These are phyloP conservation scores for Aureobasidium sp. DNA, from an alignment of 2,329 filamentous ascomycete species.

Conservation along the genomic window DNA sequence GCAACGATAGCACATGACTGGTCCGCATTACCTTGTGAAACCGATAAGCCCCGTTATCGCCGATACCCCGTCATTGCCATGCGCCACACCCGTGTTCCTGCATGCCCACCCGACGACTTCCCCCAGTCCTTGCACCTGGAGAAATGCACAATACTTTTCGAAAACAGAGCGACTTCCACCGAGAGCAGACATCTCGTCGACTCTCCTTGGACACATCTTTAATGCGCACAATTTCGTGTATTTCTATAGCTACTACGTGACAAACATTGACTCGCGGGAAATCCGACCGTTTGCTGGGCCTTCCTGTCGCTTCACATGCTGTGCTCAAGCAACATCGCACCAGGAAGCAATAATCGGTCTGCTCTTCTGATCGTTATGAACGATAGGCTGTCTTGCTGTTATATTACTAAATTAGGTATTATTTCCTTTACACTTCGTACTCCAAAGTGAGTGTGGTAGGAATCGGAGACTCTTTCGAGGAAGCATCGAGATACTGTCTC, in stretches of 20 bases:
- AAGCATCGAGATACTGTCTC: conserved; percentile 44
- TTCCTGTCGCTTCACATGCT: too few species aligned
- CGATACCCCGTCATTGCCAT: neutral
- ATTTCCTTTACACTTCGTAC: too few species aligned
- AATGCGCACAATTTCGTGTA: neutral
- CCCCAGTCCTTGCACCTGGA: neutral
- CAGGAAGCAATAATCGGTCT: too few species aligned
- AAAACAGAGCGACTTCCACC: neutral
- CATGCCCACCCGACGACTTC: neutral
- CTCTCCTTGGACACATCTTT: neutral
- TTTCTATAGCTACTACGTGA: neutral
- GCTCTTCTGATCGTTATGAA: too few species aligned
- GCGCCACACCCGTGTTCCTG: conserved; percentile 14
- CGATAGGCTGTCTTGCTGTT: neutral
- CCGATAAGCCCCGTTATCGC: conserved; percentile 3
- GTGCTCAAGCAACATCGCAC: too few species aligned
- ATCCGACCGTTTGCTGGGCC: neutral
- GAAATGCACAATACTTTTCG: neutral
- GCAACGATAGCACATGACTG: conserved; percentile 9
- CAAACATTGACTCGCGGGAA: neutral
- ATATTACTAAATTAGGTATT: neutral
- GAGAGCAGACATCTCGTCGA: neutral
- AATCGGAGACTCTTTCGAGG: conserved; percentile 41
- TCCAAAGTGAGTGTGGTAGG: conserved; percentile 38
- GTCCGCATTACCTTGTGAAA: neutral